Evolutionary conservation across 768 basidiomycete genomes (phyloP).

Genomic region (Collybia nuda): DNA sequence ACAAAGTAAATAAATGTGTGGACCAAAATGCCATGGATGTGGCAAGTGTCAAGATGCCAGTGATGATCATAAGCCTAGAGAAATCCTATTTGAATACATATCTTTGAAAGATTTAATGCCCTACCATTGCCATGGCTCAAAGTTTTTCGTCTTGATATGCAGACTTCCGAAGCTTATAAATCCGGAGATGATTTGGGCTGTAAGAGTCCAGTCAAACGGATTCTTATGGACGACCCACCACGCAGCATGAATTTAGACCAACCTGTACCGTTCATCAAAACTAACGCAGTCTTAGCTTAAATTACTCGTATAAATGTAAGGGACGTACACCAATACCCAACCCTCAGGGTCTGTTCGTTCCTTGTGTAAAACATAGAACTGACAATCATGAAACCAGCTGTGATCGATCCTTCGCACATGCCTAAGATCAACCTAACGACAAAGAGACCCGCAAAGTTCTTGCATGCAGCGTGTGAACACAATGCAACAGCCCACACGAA

Average conservation of each 20-base stretch:
- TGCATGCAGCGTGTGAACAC: conserved; percentile 67
- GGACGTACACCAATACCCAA: conserved; percentile 78
- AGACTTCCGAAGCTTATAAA: conserved; percentile 67
- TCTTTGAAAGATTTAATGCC: neutral
- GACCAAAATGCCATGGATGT: conserved; percentile 58
- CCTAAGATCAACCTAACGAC: conserved; percentile 65
- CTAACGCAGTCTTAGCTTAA: conserved; percentile 24
- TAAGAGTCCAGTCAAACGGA: neutral
- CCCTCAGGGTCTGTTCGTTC: conserved; percentile 63
- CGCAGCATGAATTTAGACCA: conserved; percentile 5
- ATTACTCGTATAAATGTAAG: neutral
- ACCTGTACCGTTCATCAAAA: conserved; percentile 78
- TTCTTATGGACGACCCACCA: neutral
- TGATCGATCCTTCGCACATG: conserved; percentile 70
- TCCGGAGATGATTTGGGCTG: conserved; percentile 70
- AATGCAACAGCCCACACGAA: conserved; percentile 64
- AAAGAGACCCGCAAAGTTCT: conserved; percentile 64
- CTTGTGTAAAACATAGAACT: conserved; percentile 79
- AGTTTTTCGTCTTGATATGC: conserved; percentile 54
- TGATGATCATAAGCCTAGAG: conserved; percentile 67
- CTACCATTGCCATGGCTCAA: conserved; percentile 77
- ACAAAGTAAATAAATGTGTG: conserved; percentile 5
- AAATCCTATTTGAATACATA: neutral
- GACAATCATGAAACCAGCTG: conserved; percentile 77
- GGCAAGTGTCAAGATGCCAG: conserved; percentile 56